phyloP scores from a whole-genome alignment of 2,329 filamentous ascomycete species.

The Fusarium sp. region DNA sequence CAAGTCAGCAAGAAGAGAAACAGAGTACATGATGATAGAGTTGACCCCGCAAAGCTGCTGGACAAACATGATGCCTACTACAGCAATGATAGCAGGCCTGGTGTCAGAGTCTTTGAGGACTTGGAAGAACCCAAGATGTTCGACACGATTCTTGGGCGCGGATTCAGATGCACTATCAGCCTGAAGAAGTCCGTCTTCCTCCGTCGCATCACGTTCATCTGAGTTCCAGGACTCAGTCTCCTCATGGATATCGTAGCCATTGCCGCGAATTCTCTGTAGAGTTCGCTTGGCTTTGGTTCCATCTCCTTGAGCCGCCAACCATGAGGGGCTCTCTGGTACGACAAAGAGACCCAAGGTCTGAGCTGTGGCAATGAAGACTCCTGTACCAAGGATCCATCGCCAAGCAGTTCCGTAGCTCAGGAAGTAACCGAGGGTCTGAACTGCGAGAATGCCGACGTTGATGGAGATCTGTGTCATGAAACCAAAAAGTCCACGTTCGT shows the following conservation, averaged over 20 bases:
- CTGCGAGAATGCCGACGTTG: slow-evolving; percentile 87
- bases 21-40: slow-evolving; percentile 98
- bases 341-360: slow-evolving; percentile 79
- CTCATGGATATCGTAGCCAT: slow-evolving; percentile 74
- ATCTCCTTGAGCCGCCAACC: slow-evolving; percentile 79
- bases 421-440: slow-evolving; percentile 89
- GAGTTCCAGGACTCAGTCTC: slow-evolving; percentile 76
- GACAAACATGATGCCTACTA: slow-evolving; percentile 89
- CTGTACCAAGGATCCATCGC: slow-evolving; percentile 84
- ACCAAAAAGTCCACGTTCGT: slow-evolving; percentile 81
- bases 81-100: slow-evolving; percentile 81
- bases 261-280: slow-evolving; percentile 81
- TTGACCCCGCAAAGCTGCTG: slow-evolving; percentile 97
- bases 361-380: slow-evolving; percentile 73
- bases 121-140: slow-evolving; percentile 70
- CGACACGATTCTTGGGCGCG: slow-evolving; percentile 32
- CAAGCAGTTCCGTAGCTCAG: slow-evolving; percentile 83
- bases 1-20: slow-evolving; percentile 84
- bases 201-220: slow-evolving; percentile 60
- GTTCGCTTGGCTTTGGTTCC: slow-evolving; percentile 71
- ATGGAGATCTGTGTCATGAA: slow-evolving; percentile 92
- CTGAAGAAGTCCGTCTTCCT: slow-evolving; percentile 77
- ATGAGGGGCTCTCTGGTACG: slow-evolving; percentile 89
- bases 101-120: slow-evolving; percentile 76
- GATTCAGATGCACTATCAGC: slow-evolving; percentile 49